Conservation (phyloP, 305 asterid genomes). For the Plantago rigida region DNA sequence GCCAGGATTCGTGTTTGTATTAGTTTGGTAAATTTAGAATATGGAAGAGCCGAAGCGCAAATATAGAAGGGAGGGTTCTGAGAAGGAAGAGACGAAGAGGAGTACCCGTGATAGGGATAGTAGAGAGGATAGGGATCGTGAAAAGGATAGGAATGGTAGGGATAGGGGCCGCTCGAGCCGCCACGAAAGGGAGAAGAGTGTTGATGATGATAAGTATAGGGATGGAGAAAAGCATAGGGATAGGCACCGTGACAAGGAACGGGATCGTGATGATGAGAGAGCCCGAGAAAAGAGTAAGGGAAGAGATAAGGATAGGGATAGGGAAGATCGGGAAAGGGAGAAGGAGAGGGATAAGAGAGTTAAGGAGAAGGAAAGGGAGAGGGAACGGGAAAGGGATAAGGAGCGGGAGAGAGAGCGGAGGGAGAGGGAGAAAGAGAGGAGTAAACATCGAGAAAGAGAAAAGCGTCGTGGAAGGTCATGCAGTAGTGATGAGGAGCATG, state of each 20-base stretch:
- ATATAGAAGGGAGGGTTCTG: constrained; percentile 55
- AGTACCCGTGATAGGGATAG: constrained; percentile 35
- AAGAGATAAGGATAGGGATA: constrained; percentile 9
- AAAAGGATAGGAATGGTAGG: constrained; percentile 32
- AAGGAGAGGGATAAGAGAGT: constrained; percentile 30
- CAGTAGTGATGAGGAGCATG: constrained; percentile 53
- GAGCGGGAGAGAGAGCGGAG: constrained; percentile 32
- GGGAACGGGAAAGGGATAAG: constrained; percentile 27
- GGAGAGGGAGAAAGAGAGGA: constrained; percentile 34
- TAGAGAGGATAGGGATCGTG: constrained; percentile 44
- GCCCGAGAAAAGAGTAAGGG: constrained; percentile 27
- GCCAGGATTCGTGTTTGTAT: constrained; percentile 7
- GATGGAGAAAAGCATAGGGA: constrained; percentile 37
- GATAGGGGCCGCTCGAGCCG: constrained; percentile 30
- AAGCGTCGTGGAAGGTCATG: constrained; percentile 42
- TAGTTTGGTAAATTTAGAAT: constrained; percentile 3
- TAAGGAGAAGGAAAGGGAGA: constrained; percentile 20
- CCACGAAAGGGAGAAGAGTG: constrained; percentile 36
- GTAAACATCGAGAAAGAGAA: constrained; percentile 44
- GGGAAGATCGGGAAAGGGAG: constrained; percentile 10
- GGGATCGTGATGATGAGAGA: constrained; percentile 32
- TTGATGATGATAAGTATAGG: constrained; percentile 30
- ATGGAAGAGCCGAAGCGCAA: constrained; percentile 65
- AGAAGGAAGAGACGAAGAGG: constrained; percentile 37
- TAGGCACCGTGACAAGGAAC: constrained; percentile 27